Base-by-base conservation (phyloP, 177 flowering plant genomes). In the Vitis hybrid region DNA sequence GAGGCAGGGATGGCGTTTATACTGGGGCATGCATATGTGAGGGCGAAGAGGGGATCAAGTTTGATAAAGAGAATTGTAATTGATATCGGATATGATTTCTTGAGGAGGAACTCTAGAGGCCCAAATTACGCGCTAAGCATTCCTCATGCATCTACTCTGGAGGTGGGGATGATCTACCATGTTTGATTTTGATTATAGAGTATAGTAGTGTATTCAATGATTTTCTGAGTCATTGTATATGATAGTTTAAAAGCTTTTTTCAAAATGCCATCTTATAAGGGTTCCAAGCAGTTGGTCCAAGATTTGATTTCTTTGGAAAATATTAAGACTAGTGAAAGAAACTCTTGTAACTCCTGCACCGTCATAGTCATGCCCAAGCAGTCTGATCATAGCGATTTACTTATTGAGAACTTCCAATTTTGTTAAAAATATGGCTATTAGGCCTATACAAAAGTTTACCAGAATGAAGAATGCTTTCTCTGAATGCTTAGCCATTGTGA, bases 1-100 rank as follows among this genome's bases (percentile, higher is more conserved):
- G 94, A 90, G 66, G 84, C 92, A 4, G 94, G 94, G 58, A 83
- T 90, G 88, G 91, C 89, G 3, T 90, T 88, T 62, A 90, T 90
- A 69, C 60, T 86, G 70, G 88, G 92, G 17, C 91, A 90, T 58
- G 85, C 83, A 0, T 87, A 88, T 58, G 87, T 90, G 52, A 81
- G 78, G 65, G 84, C 87, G 0, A 90, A 88, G 73, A 75, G 81
- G 27, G 92, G 89, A 7, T 90, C 94, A 1, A 84, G 91, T 76
- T 66, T 82, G 70, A 69, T 87, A 18, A 90, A 88, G 81, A 87
- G 65, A 57, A 10, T 88, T 30, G 91, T 81, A 15, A 88, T 90
- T 1, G 81, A 90, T 72, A 65, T 75, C 55, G 94, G 88, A 27
- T 90, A 90, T 74, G 92, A 88, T 73, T 90, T 90, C 82, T 72